Base-by-base conservation (phyloP, 2,329 filamentous ascomycete genomes). In the Alternaria angustiovoidea region DNA sequence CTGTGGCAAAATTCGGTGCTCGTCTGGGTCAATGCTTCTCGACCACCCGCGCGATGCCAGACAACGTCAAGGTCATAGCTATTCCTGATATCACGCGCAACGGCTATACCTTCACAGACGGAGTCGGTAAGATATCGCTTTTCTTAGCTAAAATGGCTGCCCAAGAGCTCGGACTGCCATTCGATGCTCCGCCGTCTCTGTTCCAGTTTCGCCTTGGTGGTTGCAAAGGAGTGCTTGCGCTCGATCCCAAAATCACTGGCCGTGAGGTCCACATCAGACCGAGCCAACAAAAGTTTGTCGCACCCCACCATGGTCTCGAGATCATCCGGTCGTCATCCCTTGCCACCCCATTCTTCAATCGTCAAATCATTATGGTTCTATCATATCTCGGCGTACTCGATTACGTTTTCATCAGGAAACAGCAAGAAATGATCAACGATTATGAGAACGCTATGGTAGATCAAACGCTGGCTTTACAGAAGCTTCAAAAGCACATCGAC, bases 21-120 rank as follows among this genome's bases (percentile, higher is more conserved):
- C 87, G 95, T 28, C 82, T 98, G 18, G 95, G 95, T 0, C 95
- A 98, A 78, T 97, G 94, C 75, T 97, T 99, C 74, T 97, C 95
- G 0, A 97, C 94, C 0, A 99, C 95, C 0, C 83, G 91, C 61
- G 88, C 91, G 11, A 88, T 96, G 28, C 85, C 88, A 16, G 87
- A 89, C 22, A 85, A 84, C 0, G 86, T 90, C 7, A 82, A 84
- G 1, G 76, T 86, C 26, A 82, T 86, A 12, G 81, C 82, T 5
- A 87, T 94, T 32, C 78, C 84, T 0, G 95, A 98, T 65, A 86
- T 98, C 20, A 82, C 88, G 59, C 84, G 85, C 2, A 88, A 91
- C 47, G 86, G 83, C 0, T 89, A 87, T 71, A 90, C 83, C 61
- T 99, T 98, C 75, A 95, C 91, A 0, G 95, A 99, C 71, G 95